Conservation (phyloP, 768 basidiomycete genomes). For the Kondoa subrosea region DNA sequence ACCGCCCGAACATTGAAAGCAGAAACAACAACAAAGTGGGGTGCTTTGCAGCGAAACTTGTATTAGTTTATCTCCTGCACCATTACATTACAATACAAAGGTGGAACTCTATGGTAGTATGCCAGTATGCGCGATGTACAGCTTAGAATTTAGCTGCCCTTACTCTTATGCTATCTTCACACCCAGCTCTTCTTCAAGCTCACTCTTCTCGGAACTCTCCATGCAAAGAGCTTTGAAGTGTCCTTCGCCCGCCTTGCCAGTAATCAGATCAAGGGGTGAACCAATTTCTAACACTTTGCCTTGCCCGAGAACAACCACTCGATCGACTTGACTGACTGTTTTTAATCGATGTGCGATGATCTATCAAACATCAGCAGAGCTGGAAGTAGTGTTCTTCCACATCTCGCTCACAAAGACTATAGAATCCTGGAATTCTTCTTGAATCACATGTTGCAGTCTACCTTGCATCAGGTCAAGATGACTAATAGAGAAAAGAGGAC, state of each 20-base stretch:
- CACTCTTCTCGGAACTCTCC: neutral
- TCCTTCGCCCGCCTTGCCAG: neutral
- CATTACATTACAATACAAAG: no score
- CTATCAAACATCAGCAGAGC: neutral
- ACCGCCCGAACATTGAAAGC: no score
- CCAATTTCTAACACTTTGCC: neutral
- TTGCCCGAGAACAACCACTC: neutral
- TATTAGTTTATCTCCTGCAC: no score
- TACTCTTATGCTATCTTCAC: neutral
- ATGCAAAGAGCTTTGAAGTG: neutral
- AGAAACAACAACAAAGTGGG: no score
- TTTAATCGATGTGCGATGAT: slow-evolving; percentile 49
- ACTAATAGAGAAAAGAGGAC: neutral
- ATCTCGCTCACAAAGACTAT: slow-evolving; percentile 62
- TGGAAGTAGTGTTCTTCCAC: neutral
- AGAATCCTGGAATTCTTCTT: slow-evolving; percentile 47
- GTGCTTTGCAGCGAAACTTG: no score
- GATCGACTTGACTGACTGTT: neutral
- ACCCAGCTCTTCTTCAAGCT: neutral
- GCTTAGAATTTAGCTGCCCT: no score
- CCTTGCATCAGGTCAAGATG: neutral
- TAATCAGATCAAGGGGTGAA: no score
- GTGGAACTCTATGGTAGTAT: no score
- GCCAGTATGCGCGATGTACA: no score
- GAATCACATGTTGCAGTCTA: slow-evolving; percentile 52